phyloP scores from a whole-genome alignment of 2,329 filamentous ascomycete species.

The Cordyceps militaris region DNA sequence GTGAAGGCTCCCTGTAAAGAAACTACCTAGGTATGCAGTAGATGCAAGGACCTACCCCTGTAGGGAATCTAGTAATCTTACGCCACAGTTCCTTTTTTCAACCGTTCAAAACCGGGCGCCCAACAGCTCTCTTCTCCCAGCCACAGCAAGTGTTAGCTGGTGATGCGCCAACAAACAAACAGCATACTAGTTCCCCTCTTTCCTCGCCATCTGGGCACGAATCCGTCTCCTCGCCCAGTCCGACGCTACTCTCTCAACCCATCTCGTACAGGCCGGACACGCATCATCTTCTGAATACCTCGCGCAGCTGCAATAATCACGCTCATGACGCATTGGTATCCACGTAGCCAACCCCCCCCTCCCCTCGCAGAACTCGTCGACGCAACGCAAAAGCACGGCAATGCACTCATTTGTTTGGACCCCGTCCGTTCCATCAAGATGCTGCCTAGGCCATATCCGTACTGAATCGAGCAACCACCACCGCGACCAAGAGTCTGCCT shows the following conservation, averaged over 20 bases:
- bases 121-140: constrained; percentile 6
- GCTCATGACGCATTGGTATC: constrained; percentile 11
- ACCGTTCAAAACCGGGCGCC: constrained; percentile 1
- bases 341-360: constrained; percentile 8
- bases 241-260: background rate
- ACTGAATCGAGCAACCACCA: background rate
- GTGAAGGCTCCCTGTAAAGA: background rate
- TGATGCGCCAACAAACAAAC: background rate
- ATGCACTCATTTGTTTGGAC: constrained; percentile 1
- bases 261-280: background rate
- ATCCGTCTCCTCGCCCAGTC: background rate
- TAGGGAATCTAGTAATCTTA: background rate
- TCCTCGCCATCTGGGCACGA: background rate
- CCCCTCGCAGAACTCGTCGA: background rate
- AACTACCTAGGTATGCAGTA: no score
- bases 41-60: no score
- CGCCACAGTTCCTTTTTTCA: background rate
- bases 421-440: constrained; percentile 4
- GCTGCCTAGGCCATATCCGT: background rate
- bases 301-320: background rate
- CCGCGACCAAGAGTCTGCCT: constrained; percentile 1
- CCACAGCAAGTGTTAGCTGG: background rate
- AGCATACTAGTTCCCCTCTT: background rate
- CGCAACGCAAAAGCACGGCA: constrained; percentile 2
- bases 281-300: background rate